Evolutionary conservation across 2,329 filamentous ascomycete species (phyloP).

Genomic region (Dendrostoma leiphaemia): DNA sequence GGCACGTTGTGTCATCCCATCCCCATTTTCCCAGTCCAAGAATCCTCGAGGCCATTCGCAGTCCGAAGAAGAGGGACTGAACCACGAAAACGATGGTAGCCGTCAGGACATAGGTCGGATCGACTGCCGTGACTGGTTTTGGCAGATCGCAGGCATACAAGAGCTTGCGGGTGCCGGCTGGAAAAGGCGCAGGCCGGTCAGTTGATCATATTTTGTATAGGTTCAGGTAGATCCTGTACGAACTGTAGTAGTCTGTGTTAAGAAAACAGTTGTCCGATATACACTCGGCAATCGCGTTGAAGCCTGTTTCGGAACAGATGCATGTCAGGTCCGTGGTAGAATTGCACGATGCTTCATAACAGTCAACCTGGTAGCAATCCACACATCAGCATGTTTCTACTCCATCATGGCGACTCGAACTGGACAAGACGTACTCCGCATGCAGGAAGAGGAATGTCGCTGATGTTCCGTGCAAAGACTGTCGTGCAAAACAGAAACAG

Average conservation of each 20-base stretch:
- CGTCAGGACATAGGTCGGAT: conserved; percentile 4
- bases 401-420: too few relatives aligned
- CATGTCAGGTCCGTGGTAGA: conserved; percentile 4
- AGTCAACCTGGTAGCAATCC: not conserved
- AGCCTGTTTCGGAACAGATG: not conserved
- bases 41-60: not conserved
- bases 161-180: conserved; percentile 5
- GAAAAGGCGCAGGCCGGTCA: too few relatives aligned
- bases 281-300: not conserved
- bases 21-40: conserved; percentile 6
- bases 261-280: not conserved
- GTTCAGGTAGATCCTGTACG: not conserved
- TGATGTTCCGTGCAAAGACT: not conserved
- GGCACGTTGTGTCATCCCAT: conserved; percentile 5
- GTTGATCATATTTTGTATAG: not conserved
- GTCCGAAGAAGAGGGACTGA: conserved; percentile 6
- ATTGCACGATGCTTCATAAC: conserved; percentile 5
- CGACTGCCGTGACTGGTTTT: conserved; percentile 5
- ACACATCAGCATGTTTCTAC: too few relatives aligned
- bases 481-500: not conserved
- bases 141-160: conserved; percentile 5
- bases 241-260: conserved; percentile 3
- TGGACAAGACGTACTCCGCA: conserved; percentile 9
- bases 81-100: conserved; percentile 8
- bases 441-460: not conserved